Percentiles rank a stretch among this genome's conserved stretches.
Conservation (phyloP, 176 grass and related monocot genomes). For the Carex pumila region DNA sequence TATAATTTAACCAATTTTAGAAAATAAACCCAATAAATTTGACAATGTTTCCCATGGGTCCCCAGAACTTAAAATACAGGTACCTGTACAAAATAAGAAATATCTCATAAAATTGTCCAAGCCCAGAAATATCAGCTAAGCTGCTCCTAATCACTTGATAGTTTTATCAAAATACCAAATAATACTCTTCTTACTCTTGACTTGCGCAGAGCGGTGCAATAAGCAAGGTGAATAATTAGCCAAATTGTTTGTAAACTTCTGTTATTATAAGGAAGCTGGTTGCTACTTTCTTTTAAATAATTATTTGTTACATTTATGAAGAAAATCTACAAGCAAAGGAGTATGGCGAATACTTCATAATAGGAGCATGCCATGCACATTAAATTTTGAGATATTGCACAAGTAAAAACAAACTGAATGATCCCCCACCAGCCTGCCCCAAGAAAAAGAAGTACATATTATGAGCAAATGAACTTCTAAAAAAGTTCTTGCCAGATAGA, state of each 20-base stretch:
- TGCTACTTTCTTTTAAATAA: background rate
- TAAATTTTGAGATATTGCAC: no score
- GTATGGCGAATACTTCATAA: background rate
- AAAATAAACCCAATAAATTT: background rate
- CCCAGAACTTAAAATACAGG: background rate
- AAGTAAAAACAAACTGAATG: background rate
- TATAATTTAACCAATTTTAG: conserved; percentile 7
- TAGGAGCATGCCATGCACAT: background rate
- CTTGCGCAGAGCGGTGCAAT: background rate
- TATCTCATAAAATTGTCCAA: background rate
- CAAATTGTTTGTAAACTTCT: background rate
- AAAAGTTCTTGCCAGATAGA: conserved; percentile 67
- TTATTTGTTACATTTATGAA: background rate
- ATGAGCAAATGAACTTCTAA: background rate
- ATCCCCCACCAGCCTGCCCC: background rate
- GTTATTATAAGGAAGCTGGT: background rate
- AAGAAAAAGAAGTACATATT: background rate
- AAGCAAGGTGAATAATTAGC: background rate
- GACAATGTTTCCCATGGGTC: background rate
- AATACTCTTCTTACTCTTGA: background rate
- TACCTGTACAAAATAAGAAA: background rate
- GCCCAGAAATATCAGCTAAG: background rate
- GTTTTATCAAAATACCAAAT: background rate
- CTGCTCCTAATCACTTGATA: background rate
- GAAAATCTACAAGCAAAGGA: background rate